Conservation (phyloP, 371 early-diverging fungal genomes). For the Mortierella sp. region DNA sequence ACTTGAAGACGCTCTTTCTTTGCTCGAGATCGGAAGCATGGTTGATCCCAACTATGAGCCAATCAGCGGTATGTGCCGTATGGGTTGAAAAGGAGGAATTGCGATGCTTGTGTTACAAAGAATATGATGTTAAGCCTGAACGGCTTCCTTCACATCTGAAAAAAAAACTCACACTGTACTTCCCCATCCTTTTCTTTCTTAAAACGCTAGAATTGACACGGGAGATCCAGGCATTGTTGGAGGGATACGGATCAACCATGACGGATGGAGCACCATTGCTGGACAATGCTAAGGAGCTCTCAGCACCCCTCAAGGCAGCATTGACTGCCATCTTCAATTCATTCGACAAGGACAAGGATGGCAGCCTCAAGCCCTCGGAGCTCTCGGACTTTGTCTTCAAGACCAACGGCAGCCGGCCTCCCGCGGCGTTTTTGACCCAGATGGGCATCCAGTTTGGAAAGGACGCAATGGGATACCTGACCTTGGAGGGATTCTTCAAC, state of each 20-base stretch:
- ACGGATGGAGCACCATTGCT: conserved; percentile 62
- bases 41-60: conserved; percentile 67
- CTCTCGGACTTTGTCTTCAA: conserved; percentile 66
- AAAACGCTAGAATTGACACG: conserved; percentile 60
- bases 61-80: conserved; percentile 60
- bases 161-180: neutral
- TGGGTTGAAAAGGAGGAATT: too few relatives aligned
- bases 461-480: conserved; percentile 64
- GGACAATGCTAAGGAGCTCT: conserved; percentile 60
- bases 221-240: conserved; percentile 61
- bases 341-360: conserved; percentile 71
- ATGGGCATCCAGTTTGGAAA: conserved; percentile 71
- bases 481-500: conserved; percentile 69
- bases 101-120: too few relatives aligned
- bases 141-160: neutral
- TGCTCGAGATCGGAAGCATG: conserved; percentile 65
- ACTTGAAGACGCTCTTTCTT: conserved; percentile 63
- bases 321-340: conserved; percentile 63
- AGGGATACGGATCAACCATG: conserved; percentile 60
- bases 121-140: too few relatives aligned
- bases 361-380: conserved; percentile 62
- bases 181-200: neutral
- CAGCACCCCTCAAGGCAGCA: conserved; percentile 59
- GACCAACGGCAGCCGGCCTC: conserved; percentile 73
- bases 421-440: conserved; percentile 65